Conservation (phyloP, 306 rosid species). For the Casuarina cunninghamiana region DNA sequence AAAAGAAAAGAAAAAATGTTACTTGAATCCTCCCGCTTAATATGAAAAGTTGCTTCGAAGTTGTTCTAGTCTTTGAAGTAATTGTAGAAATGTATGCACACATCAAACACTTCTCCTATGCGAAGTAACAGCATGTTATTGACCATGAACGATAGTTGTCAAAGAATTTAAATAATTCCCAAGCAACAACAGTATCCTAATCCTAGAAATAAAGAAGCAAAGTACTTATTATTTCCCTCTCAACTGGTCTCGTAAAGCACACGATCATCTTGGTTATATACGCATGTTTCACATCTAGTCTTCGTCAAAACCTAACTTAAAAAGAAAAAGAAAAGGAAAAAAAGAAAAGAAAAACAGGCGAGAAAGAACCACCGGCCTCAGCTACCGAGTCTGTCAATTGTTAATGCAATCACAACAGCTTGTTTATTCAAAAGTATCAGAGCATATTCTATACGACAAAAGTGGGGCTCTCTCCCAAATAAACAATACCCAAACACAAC, state of each 20-base stretch:
- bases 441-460: conserved; percentile 21
- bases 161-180: neutral
- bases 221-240: conserved; percentile 10
- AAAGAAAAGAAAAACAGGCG: neutral
- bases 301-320: conserved; percentile 8
- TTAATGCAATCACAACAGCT: neutral
- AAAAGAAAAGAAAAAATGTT: too few relatives aligned
- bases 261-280: conserved; percentile 22
- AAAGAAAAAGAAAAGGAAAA: neutral
- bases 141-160: neutral
- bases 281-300: conserved; percentile 29
- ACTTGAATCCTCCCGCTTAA: too few relatives aligned
- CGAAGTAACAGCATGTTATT: neutral
- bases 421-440: neutral
- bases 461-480: neutral
- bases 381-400: neutral
- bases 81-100: neutral
- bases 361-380: neutral
- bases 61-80: too few relatives aligned
- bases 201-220: neutral
- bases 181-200: neutral
- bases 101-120: neutral
- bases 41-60: too few relatives aligned
- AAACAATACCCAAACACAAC: conserved; percentile 20
- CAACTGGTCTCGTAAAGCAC: conserved; percentile 26